These are phyloP conservation scores for Macrocystidia cucumis DNA, from an alignment of 1,284 basidiomycete species.

Conservation along the genomic window DNA sequence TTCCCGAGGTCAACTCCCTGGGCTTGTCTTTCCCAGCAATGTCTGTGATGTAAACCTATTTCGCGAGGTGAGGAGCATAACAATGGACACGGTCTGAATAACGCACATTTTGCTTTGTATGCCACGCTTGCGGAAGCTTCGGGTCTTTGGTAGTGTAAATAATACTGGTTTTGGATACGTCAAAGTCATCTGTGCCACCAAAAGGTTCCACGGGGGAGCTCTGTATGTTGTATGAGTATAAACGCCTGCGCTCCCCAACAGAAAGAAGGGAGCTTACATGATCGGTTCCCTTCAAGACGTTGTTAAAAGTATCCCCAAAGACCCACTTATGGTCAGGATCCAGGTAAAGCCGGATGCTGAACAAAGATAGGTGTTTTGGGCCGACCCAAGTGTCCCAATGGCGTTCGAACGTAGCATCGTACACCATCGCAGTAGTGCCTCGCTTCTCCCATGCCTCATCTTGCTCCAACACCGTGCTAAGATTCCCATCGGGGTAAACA, in stretches of 20 bases:
- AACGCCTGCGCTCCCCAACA: conserved; percentile 36
- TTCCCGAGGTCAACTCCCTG: conserved; percentile 69
- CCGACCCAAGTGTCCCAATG: conserved; percentile 90
- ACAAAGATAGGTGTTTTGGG: conserved; percentile 64
- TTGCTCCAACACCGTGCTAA: conserved; percentile 56
- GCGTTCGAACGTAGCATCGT: conserved; percentile 66
- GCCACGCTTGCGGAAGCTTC: conserved; percentile 60
- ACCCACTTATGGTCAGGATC: conserved; percentile 42
- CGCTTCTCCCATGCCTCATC: conserved; percentile 68
- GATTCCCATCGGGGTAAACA: conserved; percentile 68
- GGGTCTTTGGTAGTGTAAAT: conserved; percentile 86
- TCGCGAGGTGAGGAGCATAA: conserved; percentile 6
- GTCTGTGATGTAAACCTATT: conserved; percentile 58
- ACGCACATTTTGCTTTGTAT: conserved; percentile 73
- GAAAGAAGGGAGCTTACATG: conserved; percentile 39
- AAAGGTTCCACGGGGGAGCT: conserved; percentile 77
- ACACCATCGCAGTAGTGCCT: conserved; percentile 71
- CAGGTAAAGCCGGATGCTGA: conserved; percentile 50
- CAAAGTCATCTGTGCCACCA: conserved; percentile 71
- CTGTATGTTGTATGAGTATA: conserved; percentile 25
- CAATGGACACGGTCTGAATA: conserved; percentile 6
- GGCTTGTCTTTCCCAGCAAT: conserved; percentile 41
- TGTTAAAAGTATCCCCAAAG: conserved; percentile 44
- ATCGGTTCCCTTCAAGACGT: conserved; percentile 54
- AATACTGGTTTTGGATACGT: conserved; percentile 59